Evolutionary conservation across 2,329 filamentous ascomycete genomes (phyloP), one percentile per base, ranked within the genome.

Genomic region (Parasarocladium wereldwijsianum): DNA sequence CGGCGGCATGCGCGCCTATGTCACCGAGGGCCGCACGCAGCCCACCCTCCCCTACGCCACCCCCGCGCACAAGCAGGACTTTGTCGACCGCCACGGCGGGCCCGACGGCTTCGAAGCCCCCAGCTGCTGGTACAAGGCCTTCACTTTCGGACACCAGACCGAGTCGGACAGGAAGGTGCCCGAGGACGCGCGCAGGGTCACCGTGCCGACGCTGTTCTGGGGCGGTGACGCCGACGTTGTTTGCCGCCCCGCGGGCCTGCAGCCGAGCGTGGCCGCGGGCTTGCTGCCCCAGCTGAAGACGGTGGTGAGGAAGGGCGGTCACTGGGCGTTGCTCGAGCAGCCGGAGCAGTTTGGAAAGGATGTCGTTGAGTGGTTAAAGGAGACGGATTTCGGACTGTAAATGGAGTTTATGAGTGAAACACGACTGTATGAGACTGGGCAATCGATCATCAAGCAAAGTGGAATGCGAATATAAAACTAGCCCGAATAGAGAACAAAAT

Each of bases 271-370:
- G 11, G 30, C 38, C 14, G 35, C 32, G 3, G 45, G 46, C 1
- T 27, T 44, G 3, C 30, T 51, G 14, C 44, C 46, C 2, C 30
- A 43, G 8, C 26, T 47, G 17, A 45, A 49, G 16, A 38, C 24
- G 13, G 30, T 40, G 17, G 36, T 28, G 6, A 35, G 47, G 10
- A 36, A 46, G 2, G 43, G 43, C 8, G 46, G 38, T 0, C 50
- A 53, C 17, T 51, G 47, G 47, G 40, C 39, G 3, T 29, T 47
- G 3, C 31, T 48, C n/a, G 47, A 51, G 35, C 39, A 38, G 20
- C 47, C 49, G 3, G 34, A 24, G 6, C 40, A 42, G 20, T 38
- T 49, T 26, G 46, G 42, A 2, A 18, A 35, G 24, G 41, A 42
- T 32, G 17, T 43, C 4, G 2, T 41, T n/a, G 26, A 13, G 2